These are phyloP conservation scores for Boletus sp. DNA, from an alignment of 768 basidiomycete genomes.

Conservation along the genomic window DNA sequence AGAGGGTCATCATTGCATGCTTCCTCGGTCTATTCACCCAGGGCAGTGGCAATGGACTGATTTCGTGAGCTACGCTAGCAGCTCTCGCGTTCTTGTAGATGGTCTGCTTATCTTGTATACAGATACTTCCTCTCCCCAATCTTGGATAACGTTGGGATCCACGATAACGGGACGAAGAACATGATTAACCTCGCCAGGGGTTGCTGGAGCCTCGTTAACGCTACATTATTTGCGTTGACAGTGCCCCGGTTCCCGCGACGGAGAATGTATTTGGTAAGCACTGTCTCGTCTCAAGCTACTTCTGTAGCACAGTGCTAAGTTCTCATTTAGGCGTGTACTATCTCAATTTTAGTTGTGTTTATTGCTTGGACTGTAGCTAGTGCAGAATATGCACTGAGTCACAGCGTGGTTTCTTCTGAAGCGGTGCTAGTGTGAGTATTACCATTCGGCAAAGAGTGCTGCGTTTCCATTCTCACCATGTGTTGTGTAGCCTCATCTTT, in stretches of 20 bases:
- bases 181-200: slow-evolving; percentile 5
- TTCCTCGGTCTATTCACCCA: slow-evolving; percentile 8
- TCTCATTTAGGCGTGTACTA: not conserved
- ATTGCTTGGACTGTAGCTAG: slow-evolving; percentile 15
- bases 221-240: not conserved
- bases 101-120: not conserved
- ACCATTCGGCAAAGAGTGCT: not conserved
- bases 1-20: slow-evolving; percentile 10
- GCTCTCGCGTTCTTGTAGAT: not conserved
- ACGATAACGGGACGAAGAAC: slow-evolving; percentile 15
- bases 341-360: slow-evolving; percentile 14
- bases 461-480: not conserved
- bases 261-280: slow-evolving; percentile 7
- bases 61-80: not conserved
- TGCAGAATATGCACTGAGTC: slow-evolving; percentile 10
- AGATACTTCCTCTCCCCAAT: slow-evolving; percentile 13
- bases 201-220: slow-evolving; percentile 8
- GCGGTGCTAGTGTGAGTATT: slow-evolving; percentile 9
- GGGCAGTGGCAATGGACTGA: slow-evolving; percentile 11
- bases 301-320: not conserved
- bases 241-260: slow-evolving; percentile 7
- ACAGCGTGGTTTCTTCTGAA: slow-evolving; percentile 1
- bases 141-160: slow-evolving; percentile 15
- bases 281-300: no score
- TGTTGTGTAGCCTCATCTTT: not conserved